These are phyloP conservation scores for Pseudoneurospora amorphoporcata DNA, from an alignment of 495 filamentous ascomycete genomes.

Conservation along the genomic window DNA sequence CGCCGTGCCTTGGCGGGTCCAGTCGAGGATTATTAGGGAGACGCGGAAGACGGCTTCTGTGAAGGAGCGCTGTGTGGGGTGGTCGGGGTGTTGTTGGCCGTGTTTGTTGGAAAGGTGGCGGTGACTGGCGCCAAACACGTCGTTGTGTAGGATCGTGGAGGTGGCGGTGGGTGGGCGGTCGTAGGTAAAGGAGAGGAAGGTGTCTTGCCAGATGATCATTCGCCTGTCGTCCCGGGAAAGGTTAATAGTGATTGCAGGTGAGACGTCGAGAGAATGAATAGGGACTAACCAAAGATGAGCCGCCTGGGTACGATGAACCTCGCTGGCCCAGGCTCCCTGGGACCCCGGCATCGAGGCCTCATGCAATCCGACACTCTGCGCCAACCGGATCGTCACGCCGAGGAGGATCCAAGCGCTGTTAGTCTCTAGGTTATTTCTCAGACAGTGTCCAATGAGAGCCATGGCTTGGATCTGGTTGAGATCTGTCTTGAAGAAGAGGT, in stretches of 20 bases:
- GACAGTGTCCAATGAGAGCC: background rate
- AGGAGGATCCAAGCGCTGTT: background rate
- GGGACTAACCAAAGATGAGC: background rate
- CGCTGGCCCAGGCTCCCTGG: background rate
- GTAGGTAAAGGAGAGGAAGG: slow-evolving; percentile 1
- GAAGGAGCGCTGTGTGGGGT: background rate
- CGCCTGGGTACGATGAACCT: background rate
- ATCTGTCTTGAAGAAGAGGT: slow-evolving; percentile 1
- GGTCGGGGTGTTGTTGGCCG: background rate
- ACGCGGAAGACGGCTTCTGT: background rate
- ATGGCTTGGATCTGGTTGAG: slow-evolving; percentile 2
- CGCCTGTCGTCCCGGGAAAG: background rate
- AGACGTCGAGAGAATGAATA: background rate
- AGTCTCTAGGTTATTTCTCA: background rate
- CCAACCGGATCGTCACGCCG: background rate
- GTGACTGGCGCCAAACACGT: background rate
- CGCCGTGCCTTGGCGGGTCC: background rate
- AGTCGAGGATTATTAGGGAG: background rate
- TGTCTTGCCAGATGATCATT: slow-evolving; percentile 1
- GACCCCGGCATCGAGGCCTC: background rate
- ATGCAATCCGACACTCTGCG: background rate
- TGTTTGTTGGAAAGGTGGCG: background rate
- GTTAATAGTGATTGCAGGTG: background rate
- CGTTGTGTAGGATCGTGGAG: background rate
- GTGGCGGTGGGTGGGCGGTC: background rate